Evolutionary conservation across 2,329 filamentous ascomycete species (phyloP), one percentile per base, ranked within the genome.

Genomic region (Polytolypa hystricis): DNA sequence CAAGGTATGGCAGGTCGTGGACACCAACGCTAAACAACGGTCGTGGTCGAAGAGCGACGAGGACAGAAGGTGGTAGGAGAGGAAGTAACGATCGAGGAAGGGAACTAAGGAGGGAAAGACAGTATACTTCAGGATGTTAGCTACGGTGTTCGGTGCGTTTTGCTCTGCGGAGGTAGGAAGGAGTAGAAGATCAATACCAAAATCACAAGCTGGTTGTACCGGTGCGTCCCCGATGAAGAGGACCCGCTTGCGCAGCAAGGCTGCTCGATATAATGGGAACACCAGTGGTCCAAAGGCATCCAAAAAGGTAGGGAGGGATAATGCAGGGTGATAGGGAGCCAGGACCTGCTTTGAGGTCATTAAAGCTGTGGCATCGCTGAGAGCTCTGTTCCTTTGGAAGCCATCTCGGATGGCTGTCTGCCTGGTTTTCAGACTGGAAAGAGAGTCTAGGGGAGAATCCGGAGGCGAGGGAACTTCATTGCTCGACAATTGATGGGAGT

Each of bases 11-110:
- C 33, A 98, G 94, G 53, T 98, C 91, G 56, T 94, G 84, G 11
- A 98, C 79, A 33, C 91, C 91, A 41, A 98, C 74, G 35, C 81
- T 86, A 64, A 96, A 98, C n/a, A 98, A 71, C 0, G 89, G 82
- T 16, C 79, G 74, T 19, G 91, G 70, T 40, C 84, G 62, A 10
- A 65, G 71, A 42, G 81, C 70, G 1, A 74, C 69, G 17, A 77
- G 68, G 3, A 74, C 70, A 17, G 70, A 68, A 1, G 72, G 57
- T 14, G 79, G 74, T n/a, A 94, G 67, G 10, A 80, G 63, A 35
- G 86, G 77, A 39, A 73, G 69, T 29, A 86, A 72, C 19, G 81
- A 77, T 25, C 79, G 70, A 18, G 91, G 86, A 29, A 96, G 80
- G 48, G 86, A 93, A 30, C 87, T 86, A 21, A 98, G 69, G 37